Evolutionary conservation across 306 rosid genomes (phyloP).

Genomic region (Dicorynia guianensis): DNA sequence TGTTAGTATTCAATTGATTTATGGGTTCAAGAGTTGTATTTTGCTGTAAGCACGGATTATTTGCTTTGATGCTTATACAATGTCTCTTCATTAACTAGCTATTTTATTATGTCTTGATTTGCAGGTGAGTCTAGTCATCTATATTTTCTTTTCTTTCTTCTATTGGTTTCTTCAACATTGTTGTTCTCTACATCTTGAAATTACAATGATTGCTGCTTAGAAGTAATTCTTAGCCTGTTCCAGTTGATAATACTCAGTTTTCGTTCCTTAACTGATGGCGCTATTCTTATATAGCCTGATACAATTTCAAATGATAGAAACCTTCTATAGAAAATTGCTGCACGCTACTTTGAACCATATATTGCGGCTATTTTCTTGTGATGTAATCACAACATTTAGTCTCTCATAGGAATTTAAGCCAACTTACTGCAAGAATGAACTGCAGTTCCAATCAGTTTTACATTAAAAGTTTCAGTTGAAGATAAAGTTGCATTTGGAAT

Average conservation of each 20-base stretch:
- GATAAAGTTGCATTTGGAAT: neutral
- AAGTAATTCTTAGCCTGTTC: neutral
- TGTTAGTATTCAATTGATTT: too few species aligned
- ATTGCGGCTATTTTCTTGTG: neutral
- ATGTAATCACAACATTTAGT: neutral
- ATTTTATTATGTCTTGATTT: slow-evolving; percentile 11
- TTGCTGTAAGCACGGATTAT: neutral
- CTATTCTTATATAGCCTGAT: slow-evolving; percentile 2
- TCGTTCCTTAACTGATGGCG: neutral
- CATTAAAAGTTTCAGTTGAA: neutral
- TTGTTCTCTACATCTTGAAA: neutral
- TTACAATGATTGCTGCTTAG: slow-evolving; percentile 7
- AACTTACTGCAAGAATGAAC: neutral
- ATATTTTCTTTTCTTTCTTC: neutral
- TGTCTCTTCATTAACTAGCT: slow-evolving; percentile 8
- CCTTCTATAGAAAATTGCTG: neutral
- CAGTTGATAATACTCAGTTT: neutral
- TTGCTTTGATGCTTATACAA: neutral
- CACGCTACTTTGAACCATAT: neutral
- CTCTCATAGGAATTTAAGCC: neutral
- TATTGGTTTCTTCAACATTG: neutral
- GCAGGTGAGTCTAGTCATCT: neutral
- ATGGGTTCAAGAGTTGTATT: slow-evolving; percentile 1
- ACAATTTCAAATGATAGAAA: slow-evolving; percentile 1
- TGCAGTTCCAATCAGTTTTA: neutral